Base-by-base conservation (phyloP, 768 basidiomycete species). In the Scleroderma bovista region DNA sequence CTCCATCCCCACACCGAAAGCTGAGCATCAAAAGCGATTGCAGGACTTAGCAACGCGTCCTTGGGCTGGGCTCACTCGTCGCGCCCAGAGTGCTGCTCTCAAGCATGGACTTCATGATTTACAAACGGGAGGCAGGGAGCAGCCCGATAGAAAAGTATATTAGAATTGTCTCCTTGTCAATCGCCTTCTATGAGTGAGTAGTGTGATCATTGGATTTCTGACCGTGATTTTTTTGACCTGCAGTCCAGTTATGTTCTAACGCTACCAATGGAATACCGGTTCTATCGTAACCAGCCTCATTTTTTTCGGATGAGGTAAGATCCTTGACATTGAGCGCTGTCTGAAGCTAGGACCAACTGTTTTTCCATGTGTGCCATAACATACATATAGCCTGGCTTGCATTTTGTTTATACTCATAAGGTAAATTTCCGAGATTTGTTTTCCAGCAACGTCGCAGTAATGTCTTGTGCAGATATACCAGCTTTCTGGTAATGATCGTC, bases 401-500 rank as follows among this genome's bases (percentile, higher is more conserved):
- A 13, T 61, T 58, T 57, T 66, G 45, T 69, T 66, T 26, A 6
- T 69, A 22, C 67, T 69, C 52, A 66, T 66, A 54, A 67, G 65
- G 66, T 59, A 6, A 3, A 58, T 44, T n/a, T 6, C 17, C 1
- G 20, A 12, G 3, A 6, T 6, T 17, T 45, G 17, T 11, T 22
- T n/a, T 19, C 9, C 43, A 23, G 29, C 23, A 20, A 10, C 20
- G 20, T 45, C 19, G 47, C 50, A 20, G 26, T 57, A 58, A 17
- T 58, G 17, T 16, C 15, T 15, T 7, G 40, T 16, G 11, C 44
- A 69, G 65, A 34, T 66, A 66, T 59, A 37, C 58, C 44, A 82
- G 79, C 60, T 68, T 81, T 26, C 13, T 70, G 5, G 69, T 72
- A 37, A 69, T 84, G 52, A 63, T 70, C 9, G 47, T 81, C 47